Evolutionary conservation across 768 basidiomycete genomes (phyloP).

Genomic region (Tylopilus rubrobrunneus): DNA sequence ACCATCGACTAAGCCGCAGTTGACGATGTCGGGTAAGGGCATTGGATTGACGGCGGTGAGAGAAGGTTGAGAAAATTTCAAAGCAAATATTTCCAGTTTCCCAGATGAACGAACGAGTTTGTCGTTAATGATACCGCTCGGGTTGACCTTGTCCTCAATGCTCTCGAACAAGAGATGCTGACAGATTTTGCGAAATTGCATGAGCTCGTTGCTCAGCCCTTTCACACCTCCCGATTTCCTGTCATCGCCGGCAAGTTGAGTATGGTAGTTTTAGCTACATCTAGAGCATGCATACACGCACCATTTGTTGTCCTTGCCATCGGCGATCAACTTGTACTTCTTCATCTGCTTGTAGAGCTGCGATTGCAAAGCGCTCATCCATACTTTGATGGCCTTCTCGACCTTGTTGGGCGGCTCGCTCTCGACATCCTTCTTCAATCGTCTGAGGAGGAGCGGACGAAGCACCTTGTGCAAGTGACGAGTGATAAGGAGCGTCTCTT

Average conservation of each 20-base stretch:
- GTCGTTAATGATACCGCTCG: slow-evolving; percentile 75
- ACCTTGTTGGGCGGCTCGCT: slow-evolving; percentile 94
- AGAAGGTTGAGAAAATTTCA: too few species aligned
- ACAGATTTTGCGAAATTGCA: slow-evolving; percentile 97
- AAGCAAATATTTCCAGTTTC: slow-evolving; percentile 88
- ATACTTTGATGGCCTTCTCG: slow-evolving; percentile 94
- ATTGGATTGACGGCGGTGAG: too few species aligned
- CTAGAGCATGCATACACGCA: slow-evolving; percentile 30
- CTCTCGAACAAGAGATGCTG: slow-evolving; percentile 96
- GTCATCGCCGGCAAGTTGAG: slow-evolving; percentile 6
- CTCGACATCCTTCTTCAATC: slow-evolving; percentile 96
- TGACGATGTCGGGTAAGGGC: too few species aligned
- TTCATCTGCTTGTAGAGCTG: slow-evolving; percentile 97
- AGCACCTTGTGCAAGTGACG: slow-evolving; percentile 95
- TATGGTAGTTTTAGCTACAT: neutral
- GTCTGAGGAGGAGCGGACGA: slow-evolving; percentile 86
- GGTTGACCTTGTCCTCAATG: slow-evolving; percentile 92
- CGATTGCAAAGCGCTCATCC: slow-evolving; percentile 89
- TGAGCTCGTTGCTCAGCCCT: slow-evolving; percentile 89
- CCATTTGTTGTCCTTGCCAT: slow-evolving; percentile 75
- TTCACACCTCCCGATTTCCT: slow-evolving; percentile 79
- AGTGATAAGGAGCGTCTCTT: slow-evolving; percentile 97
- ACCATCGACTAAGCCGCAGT: too few species aligned
- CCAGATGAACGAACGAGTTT: slow-evolving; percentile 84
- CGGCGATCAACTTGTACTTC: slow-evolving; percentile 95